phyloP scores from a whole-genome alignment of 148 eudicot genomes.

The Nepenthes gracilis region DNA sequence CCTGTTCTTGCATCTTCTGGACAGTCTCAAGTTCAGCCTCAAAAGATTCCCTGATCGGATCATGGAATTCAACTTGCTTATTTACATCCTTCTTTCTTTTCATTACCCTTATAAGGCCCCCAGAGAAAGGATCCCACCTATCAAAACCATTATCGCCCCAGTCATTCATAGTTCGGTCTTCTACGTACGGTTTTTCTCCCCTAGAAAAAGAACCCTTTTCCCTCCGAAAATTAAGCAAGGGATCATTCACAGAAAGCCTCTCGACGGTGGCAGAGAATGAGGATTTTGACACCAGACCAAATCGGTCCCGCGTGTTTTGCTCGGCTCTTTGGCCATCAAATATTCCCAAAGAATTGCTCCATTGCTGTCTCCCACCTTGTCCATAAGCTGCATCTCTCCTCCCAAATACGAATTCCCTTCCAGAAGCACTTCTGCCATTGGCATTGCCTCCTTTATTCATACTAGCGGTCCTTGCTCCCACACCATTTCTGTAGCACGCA shows the following conservation, averaged over 20 bases:
- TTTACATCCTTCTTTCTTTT: slow-evolving; percentile 75
- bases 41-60: slow-evolving; percentile 91
- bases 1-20: slow-evolving; percentile 87
- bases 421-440: slow-evolving; percentile 17
- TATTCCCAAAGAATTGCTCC: slow-evolving; percentile 30
- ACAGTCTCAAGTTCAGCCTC: slow-evolving; percentile 99
- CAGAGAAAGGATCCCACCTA: slow-evolving; percentile 59
- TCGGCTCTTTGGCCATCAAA: slow-evolving; percentile 31
- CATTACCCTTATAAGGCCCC: slow-evolving; percentile 50
- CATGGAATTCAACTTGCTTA: slow-evolving; percentile 58
- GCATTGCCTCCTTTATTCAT: slow-evolving; percentile 22
- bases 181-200: slow-evolving; percentile 38
- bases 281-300: slow-evolving; percentile 33
- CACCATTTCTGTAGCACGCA: background rate
- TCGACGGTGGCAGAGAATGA: slow-evolving; percentile 38
- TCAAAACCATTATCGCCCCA: slow-evolving; percentile 42
- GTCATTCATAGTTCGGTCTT: slow-evolving; percentile 43
- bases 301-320: slow-evolving; percentile 23
- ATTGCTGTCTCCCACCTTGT: slow-evolving; percentile 37
- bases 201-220: slow-evolving; percentile 48
- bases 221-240: slow-evolving; percentile 34
- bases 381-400: slow-evolving; percentile 44
- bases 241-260: slow-evolving; percentile 32
- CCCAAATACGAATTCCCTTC: slow-evolving; percentile 27
- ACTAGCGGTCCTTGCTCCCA: background rate